Evolutionary conservation across 176 grass and related monocot genomes (phyloP).

Genomic region (bread wheat (Triticum aestivum)): IWGSC_CS_RefSeq_v2.1 NC_057806.1:617917097-617917596

Average conservation of each 20-base stretch:
- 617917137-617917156: background rate
- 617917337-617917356: background rate
- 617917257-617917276: background rate
- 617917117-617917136: background rate
- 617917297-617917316: background rate
- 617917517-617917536: background rate
- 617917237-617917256: background rate
- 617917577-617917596: background rate
- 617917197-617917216: background rate
- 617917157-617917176: background rate
- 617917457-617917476: background rate
- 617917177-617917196: background rate
- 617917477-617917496: background rate
- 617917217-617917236: background rate
- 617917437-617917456: background rate
- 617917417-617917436: background rate
- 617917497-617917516: background rate
- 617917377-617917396: background rate
- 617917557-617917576: constrained; percentile 9
- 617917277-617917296: background rate
- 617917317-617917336: background rate
- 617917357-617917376: background rate
- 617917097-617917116: background rate
- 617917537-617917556: background rate
- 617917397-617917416: background rate